Evolutionary conservation across 352 stramenopile species (phyloP).

Genomic region (Pythium rishiriense): DNA sequence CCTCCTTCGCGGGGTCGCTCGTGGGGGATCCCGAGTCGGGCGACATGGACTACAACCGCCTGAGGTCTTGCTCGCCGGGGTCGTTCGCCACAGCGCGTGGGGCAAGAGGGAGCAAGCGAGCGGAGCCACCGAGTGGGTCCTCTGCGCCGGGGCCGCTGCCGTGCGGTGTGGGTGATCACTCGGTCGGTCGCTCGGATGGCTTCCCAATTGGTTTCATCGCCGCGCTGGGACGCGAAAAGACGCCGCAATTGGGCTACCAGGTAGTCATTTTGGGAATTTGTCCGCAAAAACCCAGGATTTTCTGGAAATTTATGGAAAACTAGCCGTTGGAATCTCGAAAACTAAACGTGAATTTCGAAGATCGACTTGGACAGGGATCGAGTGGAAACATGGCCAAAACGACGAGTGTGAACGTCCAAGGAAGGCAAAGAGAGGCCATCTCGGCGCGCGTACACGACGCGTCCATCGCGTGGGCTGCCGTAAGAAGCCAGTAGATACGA

Average conservation of each 20-base stretch:
- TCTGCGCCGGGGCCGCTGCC: not conserved
- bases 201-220: slow-evolving; percentile 21
- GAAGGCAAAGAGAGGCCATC: too few species aligned
- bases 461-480: too few species aligned
- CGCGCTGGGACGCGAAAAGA: slow-evolving; percentile 15
- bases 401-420: too few species aligned
- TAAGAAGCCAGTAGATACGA: too few species aligned
- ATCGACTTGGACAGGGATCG: not conserved
- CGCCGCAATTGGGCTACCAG: slow-evolving; percentile 6
- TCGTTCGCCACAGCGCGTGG: too few species aligned
- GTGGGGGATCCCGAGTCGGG: slow-evolving; percentile 4
- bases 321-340: not conserved
- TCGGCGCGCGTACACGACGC: too few species aligned
- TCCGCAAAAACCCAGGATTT: not conserved
- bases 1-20: not conserved
- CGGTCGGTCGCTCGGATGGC: slow-evolving; percentile 8
- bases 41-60: too few species aligned
- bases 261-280: slow-evolving; percentile 11
- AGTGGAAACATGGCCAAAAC: not conserved
- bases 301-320: not conserved
- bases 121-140: too few species aligned
- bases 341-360: not conserved
- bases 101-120: too few species aligned
- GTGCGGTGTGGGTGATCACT: too few species aligned
- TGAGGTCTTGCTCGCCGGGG: too few species aligned